Conservation (phyloP, 2,329 filamentous ascomycete species). For the Nothopassalora personata region DNA sequence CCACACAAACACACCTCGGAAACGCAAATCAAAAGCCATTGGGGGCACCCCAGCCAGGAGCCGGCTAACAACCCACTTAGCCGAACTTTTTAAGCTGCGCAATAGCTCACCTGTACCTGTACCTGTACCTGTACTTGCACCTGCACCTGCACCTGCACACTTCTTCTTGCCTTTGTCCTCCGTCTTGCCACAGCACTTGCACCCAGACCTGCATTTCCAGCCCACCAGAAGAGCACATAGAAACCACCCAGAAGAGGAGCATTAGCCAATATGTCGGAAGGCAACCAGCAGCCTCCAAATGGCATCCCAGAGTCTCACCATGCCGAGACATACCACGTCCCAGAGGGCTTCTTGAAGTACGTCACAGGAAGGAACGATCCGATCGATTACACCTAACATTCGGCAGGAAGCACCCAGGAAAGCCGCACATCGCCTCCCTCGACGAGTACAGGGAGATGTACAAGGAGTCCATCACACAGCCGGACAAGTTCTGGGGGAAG, state of each 20-base stretch:
- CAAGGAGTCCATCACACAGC: constrained; percentile 82
- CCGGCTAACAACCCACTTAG: neutral
- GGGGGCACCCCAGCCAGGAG: neutral
- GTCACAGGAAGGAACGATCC: constrained; percentile 8
- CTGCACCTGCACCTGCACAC: neutral
- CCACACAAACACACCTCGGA: neutral
- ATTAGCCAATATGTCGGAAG: constrained; percentile 23
- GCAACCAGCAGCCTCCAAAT: constrained; percentile 17
- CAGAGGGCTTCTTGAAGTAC: constrained; percentile 38
- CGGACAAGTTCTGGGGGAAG: constrained; percentile 82
- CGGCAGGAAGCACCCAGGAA: constrained; percentile 54
- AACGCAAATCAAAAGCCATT: neutral
- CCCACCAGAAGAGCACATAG: neutral
- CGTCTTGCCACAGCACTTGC: neutral
- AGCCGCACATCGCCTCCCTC: constrained; percentile 54
- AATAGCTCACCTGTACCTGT: neutral
- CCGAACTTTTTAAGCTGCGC: neutral
- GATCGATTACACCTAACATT: constrained; percentile 6
- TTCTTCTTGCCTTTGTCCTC: neutral
- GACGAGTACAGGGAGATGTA: constrained; percentile 61
- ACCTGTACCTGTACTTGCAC: neutral
- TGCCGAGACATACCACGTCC: constrained; percentile 27
- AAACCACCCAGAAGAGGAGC: neutral
- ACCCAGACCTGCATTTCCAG: neutral
- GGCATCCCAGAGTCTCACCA: constrained; percentile 25